Conservation (phyloP, 208 protist genomes). For the Vickermania spadyakhi region DNA sequence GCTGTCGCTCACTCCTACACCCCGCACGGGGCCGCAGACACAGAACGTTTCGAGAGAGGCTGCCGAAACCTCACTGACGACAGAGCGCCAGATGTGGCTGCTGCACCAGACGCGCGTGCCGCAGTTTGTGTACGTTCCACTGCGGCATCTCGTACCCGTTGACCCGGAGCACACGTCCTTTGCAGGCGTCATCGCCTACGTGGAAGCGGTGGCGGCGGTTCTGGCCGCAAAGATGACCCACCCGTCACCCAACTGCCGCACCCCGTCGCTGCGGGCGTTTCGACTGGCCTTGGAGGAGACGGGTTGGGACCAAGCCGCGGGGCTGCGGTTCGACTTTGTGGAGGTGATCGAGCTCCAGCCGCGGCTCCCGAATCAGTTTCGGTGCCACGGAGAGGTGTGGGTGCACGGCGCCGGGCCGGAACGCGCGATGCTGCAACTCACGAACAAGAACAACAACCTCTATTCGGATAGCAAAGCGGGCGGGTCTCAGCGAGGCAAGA, state of each 20-base stretch:
- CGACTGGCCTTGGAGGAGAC: conserved; percentile 2
- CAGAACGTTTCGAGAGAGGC: not conserved
- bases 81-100: not conserved
- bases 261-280: not conserved
- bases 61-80: not conserved
- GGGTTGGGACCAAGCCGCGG: conserved; percentile 21
- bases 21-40: not conserved
- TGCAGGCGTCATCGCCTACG: not conserved
- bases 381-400: conserved; percentile 68
- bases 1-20: not conserved
- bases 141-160: not conserved
- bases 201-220: not conserved
- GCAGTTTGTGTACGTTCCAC: not conserved
- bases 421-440: not conserved
- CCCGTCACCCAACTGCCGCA: not conserved
- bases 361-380: conserved; percentile 49
- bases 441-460: not conserved
- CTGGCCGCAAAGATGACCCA: not conserved
- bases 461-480: not conserved
- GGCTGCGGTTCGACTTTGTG: conserved; percentile 47
- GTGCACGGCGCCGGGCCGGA: conserved; percentile 20
- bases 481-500: no score
- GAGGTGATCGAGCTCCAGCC: conserved; percentile 46
- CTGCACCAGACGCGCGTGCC: not conserved
- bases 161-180: not conserved